Conservation (phyloP, 2,329 filamentous ascomycete species). For the Stachybotrys chartarum region DNA sequence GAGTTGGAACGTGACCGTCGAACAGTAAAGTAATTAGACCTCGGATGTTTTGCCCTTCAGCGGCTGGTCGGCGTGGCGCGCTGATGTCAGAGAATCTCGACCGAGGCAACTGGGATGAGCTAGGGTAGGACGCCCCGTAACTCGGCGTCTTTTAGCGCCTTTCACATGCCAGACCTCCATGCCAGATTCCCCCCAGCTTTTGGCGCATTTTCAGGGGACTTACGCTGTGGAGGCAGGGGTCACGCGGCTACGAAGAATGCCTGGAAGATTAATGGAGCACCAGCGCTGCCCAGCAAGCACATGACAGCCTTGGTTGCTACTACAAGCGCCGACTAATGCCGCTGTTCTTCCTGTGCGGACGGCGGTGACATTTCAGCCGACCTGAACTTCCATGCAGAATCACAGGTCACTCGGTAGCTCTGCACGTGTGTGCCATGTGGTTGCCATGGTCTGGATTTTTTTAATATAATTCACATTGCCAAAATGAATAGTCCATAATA, state of each 20-base stretch:
- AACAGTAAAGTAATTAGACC: conserved; percentile 8
- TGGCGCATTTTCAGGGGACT: neutral
- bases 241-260: no score
- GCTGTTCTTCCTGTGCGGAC: no score
- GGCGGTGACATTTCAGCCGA: no score
- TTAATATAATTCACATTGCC: no score
- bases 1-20: neutral
- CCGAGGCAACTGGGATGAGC: conserved; percentile 23
- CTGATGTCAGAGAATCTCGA: conserved; percentile 17
- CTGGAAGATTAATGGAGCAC: no score
- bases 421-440: no score
- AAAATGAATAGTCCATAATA: no score
- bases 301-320: neutral
- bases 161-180: conserved; percentile 23
- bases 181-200: conserved; percentile 6
- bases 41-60: conserved; percentile 14
- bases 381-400: no score
- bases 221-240: no score
- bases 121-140: conserved; percentile 10
- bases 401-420: no score
- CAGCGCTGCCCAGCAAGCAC: neutral
- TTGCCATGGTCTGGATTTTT: no score
- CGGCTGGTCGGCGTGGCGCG: conserved; percentile 7
- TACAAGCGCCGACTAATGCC: no score
- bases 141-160: conserved; percentile 13